A percentile compares a stretch with the other conserved stretches of the same genome.
Evolutionary conservation across 2,329 filamentous ascomycete species (phyloP).

Genomic region (Westerdykella sp.): DNA sequence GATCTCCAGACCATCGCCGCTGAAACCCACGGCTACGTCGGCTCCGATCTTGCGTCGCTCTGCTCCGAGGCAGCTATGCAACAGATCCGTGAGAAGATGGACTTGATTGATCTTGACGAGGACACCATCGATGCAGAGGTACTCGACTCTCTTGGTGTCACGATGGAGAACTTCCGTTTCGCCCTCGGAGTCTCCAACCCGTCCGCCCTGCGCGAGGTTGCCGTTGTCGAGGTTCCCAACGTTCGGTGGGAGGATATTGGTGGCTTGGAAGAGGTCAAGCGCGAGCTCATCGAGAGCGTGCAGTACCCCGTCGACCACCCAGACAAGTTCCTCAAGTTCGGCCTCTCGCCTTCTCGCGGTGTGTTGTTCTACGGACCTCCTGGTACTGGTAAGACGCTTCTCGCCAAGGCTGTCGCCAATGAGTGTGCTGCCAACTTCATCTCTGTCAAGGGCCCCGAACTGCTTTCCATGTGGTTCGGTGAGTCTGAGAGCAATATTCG

Average conservation of each 20-base stretch:
- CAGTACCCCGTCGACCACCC: constrained; percentile 99
- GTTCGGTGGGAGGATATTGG: constrained; percentile 99
- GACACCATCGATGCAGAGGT: constrained; percentile 99
- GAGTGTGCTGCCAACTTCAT: constrained; percentile 99
- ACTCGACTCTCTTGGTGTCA: constrained; percentile 93
- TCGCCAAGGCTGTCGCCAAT: constrained; percentile 98
- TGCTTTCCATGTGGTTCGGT: constrained; percentile 99
- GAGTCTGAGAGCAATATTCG: constrained; percentile 99
- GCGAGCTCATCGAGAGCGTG: constrained; percentile 96
- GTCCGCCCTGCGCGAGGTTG: constrained; percentile 95
- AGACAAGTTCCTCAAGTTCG: constrained; percentile 99
- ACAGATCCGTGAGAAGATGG: constrained; percentile 99
- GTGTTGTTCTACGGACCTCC: constrained; percentile 98
- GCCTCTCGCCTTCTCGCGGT: constrained; percentile 94
- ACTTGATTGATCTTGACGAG: constrained; percentile 96
- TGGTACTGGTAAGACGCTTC: constrained; percentile 99
- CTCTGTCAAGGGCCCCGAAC: constrained; percentile 95
- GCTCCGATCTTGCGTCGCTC: constrained; percentile 95
- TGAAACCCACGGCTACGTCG: constrained; percentile 98
- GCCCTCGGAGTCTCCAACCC: constrained; percentile 97
- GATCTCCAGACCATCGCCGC: constrained; percentile 94
- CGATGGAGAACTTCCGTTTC: constrained; percentile 99
- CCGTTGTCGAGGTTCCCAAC: constrained; percentile 98
- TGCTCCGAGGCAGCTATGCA: constrained; percentile 99
- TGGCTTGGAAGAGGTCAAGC: constrained; percentile 97